These are phyloP conservation scores for Desmodesmus armatus DNA, from an alignment of 139 green algal genomes.

Conservation along the genomic window DNA sequence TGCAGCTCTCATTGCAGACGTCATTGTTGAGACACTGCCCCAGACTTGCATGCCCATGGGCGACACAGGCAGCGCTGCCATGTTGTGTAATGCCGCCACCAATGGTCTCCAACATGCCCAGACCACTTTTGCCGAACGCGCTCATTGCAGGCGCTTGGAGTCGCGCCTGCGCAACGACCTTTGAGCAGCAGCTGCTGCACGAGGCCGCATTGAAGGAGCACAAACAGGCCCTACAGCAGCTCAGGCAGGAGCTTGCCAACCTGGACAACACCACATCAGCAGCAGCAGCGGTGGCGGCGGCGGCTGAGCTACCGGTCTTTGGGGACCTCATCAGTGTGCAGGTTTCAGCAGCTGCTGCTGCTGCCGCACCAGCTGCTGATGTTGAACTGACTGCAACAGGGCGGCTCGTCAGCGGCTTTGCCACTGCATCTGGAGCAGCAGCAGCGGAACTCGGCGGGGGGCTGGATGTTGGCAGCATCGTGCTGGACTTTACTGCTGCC, in stretches of 20 bases:
- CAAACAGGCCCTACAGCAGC: constrained; percentile 11
- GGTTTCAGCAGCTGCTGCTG: not conserved
- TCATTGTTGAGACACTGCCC: no score
- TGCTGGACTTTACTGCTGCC: not conserved
- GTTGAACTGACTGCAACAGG: no score
- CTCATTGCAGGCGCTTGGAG: no score
- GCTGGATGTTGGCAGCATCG: not conserved
- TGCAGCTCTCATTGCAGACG: not conserved
- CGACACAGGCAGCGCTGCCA: no score
- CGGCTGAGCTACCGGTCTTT: no score
- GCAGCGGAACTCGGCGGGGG: not conserved
- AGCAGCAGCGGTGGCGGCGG: not conserved
- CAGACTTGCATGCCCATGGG: no score
- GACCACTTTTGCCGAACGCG: no score
- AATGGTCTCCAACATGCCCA: no score
- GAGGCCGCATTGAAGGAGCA: constrained; percentile 1
- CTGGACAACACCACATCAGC: not conserved
- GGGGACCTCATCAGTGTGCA: no score
- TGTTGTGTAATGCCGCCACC: no score
- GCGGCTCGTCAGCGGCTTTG: no score
- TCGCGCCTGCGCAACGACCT: no score
- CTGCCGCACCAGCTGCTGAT: not conserved
- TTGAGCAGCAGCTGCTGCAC: constrained; percentile 12
- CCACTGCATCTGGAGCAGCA: not conserved
- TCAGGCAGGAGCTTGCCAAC: not conserved